These are phyloP conservation scores for Miamiensis avidus DNA, from an alignment of 169 alveolate species.

Conservation along the genomic window DNA sequence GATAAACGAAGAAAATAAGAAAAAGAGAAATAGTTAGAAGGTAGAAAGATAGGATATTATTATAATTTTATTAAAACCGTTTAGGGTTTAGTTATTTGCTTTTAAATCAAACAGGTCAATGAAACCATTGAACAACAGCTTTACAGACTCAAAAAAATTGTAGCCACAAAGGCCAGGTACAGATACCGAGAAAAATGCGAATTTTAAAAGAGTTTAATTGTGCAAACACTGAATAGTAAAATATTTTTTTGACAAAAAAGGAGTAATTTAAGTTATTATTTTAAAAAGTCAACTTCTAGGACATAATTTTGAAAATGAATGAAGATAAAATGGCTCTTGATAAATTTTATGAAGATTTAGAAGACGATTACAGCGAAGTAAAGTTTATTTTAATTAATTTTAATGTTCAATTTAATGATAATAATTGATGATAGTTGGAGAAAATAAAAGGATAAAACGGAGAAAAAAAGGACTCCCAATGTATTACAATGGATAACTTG, in stretches of 20 bases:
- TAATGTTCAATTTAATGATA: no score
- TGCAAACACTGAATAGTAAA: constrained; percentile 15
- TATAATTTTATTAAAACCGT: no score
- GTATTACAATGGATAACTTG: neutral
- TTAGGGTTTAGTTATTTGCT: no score
- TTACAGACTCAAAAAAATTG: constrained; percentile 15
- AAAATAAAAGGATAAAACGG: neutral
- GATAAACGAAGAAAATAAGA: neutral
- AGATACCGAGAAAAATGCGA: constrained; percentile 3
- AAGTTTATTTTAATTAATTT: no score
- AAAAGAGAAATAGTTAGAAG: no score
- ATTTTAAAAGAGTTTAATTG: neutral
- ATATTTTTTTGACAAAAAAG: neutral
- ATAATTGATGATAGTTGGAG: neutral
- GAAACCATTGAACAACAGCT: neutral
- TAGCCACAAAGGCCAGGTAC: constrained; percentile 10
- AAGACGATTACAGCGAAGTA: neutral
- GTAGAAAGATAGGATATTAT: no score
- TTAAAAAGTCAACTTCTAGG: no score
- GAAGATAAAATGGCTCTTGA: neutral
- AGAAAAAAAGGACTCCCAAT: neutral
- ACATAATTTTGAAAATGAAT: no score
- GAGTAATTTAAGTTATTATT: no score
- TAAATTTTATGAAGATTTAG: neutral
- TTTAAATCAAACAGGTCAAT: no score